Percentiles rank a stretch among this genome's conserved stretches.
These are phyloP conservation scores for Aspergillus intermedius DNA, from an alignment of 2,329 filamentous ascomycete genomes.

Conservation along the genomic window DNA sequence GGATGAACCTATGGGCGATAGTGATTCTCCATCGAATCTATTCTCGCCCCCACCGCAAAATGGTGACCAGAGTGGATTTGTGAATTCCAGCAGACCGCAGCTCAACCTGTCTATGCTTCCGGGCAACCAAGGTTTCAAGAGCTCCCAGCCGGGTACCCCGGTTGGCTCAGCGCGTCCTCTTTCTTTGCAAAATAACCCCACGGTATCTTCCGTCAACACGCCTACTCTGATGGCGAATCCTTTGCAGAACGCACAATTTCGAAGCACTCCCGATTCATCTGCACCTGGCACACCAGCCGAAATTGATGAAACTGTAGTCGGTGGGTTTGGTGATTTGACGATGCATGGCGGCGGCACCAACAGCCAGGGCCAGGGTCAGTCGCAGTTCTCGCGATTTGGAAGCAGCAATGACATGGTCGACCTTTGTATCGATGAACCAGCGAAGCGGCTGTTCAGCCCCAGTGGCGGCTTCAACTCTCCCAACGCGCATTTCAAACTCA, in stretches of 20 bases:
- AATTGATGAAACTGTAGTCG: slow-evolving; percentile 66
- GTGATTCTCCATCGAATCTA: slow-evolving; percentile 30
- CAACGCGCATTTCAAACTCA: slow-evolving; percentile 67
- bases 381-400: slow-evolving; percentile 36
- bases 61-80: slow-evolving; percentile 57
- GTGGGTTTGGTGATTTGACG: slow-evolving; percentile 56
- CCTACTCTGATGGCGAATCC: slow-evolving; percentile 80
- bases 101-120: slow-evolving; percentile 74
- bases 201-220: slow-evolving; percentile 94
- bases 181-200: slow-evolving; percentile 84
- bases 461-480: slow-evolving; percentile 64
- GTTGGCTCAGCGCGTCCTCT: slow-evolving; percentile 62
- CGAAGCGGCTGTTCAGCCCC: slow-evolving; percentile 85
- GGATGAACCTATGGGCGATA: slow-evolving; percentile 67
- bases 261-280: slow-evolving; percentile 58
- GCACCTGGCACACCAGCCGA: slow-evolving; percentile 65
- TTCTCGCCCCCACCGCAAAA: slow-evolving; percentile 60
- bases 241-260: slow-evolving; percentile 51
- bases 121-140: slow-evolving; percentile 70
- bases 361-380: slow-evolving; percentile 34
- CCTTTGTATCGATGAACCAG: slow-evolving; percentile 80
- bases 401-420: slow-evolving; percentile 52
- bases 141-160: slow-evolving; percentile 80
- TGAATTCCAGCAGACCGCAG: slow-evolving; percentile 57
- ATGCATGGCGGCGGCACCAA: slow-evolving; percentile 40